Evolutionary conservation across 1,284 basidiomycete genomes (phyloP), one percentile per base, ranked within the genome.

Genomic region (Porodaedalea pini): DNA sequence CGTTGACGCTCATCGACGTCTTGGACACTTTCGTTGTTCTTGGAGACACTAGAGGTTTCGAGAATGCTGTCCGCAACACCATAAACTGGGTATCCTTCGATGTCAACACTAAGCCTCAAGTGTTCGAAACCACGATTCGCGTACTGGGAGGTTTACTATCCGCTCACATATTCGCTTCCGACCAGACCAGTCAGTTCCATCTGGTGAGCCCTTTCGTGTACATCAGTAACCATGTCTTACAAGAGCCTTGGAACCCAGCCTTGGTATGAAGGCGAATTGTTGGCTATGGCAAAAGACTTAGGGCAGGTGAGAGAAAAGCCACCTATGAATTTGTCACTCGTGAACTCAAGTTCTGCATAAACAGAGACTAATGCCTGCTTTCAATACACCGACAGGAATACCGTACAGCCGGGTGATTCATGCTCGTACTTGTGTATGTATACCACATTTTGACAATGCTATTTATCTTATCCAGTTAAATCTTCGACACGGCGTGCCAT

Each of bases 51-150:
- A 67, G 73, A 54, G 88, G 85, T 3, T 94, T 94, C 67, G 86
- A 91, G 64, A 75, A 73, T 25, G 90, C 88, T 5, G 86, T 94
- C 54, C 80, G 78, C 56, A 81, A 89, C 62, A 79, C 88, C 53
- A 88, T 94, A 57, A 70, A 85, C 55, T 83, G 80, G 76, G 90
- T 94, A 44, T 86, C 83, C 2, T 94, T 94, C 66, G 86, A 94
- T 66, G 88, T 94, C 60, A 87, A 94, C 70, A 91, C 91, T 31
- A 90, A 85, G 72, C 92, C 92, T 36, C 94, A 98, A 77, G 86
- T 94, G 2, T 94, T 94, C 66, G 92, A 94, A 73, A 90, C 89
- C 15, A 95, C 90, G 1, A 95, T 95, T 60, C 84, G 92, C 32
- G 90, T 92, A 2, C 75, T 98, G 3, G 94, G 95, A 3, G 92